Evolutionary conservation across 2,329 filamentous ascomycete genomes (phyloP).

Genomic region (Trichophyton mentagrophytes): DNA sequence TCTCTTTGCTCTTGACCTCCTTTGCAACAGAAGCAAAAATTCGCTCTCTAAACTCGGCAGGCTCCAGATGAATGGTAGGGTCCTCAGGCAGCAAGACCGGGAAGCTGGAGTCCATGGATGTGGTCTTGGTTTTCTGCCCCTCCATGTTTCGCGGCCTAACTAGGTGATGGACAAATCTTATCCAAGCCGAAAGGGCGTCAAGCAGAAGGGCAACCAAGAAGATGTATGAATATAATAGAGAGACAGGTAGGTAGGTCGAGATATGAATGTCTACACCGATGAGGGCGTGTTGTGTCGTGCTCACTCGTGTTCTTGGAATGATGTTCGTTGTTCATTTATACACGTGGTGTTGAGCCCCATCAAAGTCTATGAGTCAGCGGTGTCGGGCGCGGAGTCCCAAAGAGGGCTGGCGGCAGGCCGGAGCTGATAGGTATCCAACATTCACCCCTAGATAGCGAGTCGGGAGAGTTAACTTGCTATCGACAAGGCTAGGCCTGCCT

Average conservation of each 20-base stretch:
- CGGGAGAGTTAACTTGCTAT: too few relatives aligned
- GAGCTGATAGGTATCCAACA: too few relatives aligned
- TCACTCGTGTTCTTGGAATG: too few relatives aligned
- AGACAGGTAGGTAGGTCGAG: background rate
- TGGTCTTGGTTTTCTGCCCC: background rate
- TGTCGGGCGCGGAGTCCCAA: too few relatives aligned
- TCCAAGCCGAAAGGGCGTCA: background rate
- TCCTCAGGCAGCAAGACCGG: conserved; percentile 11
- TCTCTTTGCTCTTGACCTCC: background rate
- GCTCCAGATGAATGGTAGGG: conserved; percentile 6
- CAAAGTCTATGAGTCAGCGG: too few relatives aligned
- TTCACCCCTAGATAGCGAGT: too few relatives aligned
- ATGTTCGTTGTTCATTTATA: too few relatives aligned
- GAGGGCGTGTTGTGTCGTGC: background rate
- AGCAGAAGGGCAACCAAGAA: background rate
- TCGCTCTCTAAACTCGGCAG: conserved; percentile 6
- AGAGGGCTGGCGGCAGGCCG: too few relatives aligned
- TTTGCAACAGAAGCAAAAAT: conserved; percentile 5
- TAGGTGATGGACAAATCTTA: background rate
- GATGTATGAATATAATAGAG: background rate
- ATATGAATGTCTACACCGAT: background rate
- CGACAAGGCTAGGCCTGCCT: too few relatives aligned
- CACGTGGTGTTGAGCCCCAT: too few relatives aligned
- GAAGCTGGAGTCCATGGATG: conserved; percentile 12
- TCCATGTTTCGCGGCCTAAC: background rate